A percentile compares a stretch with the other conserved stretches of the same genome.
Evolutionary conservation across 192 early-diverging fungal genomes (phyloP).

Genomic region (Martensiomyces pterosporus): DNA sequence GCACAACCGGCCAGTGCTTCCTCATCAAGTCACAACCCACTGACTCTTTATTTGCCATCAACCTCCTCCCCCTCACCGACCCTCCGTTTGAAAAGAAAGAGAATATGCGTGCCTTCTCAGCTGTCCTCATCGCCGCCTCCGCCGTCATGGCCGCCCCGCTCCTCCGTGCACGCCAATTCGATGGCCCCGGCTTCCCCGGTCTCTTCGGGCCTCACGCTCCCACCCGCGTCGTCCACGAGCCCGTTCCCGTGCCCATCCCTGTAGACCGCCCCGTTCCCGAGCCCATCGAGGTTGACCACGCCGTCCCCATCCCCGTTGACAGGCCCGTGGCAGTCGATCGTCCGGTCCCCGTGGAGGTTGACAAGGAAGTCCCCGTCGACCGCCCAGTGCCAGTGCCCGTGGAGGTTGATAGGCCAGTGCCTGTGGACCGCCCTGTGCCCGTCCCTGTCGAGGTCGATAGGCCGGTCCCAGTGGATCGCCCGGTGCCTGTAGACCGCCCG

Average conservation of each 20-base stretch:
- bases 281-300: constrained; percentile 7
- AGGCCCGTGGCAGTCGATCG: constrained; percentile 5
- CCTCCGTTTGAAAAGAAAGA: neutral
- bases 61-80: neutral
- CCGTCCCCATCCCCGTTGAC: too few species aligned
- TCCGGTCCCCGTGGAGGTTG: constrained; percentile 6
- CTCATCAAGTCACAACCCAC: too few species aligned
- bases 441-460: constrained; percentile 2
- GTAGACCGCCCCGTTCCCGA: constrained; percentile 6
- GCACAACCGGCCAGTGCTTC: too few species aligned
- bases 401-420: constrained; percentile 7
- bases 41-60: neutral
- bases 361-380: constrained; percentile 2
- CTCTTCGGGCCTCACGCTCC: too few species aligned
- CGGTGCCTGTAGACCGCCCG: constrained; percentile 5
- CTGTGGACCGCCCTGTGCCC: constrained; percentile 3
- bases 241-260: constrained; percentile 1
- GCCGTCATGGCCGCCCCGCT: constrained; percentile 9
- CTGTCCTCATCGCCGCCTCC: constrained; percentile 4
- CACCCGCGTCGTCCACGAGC: neutral
- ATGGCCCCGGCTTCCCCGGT: too few species aligned
- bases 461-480: too few species aligned
- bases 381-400: constrained; percentile 4
- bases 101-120: constrained; percentile 12
- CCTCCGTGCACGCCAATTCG: constrained; percentile 5